Evolutionary conservation across 176 grass and related monocot species (phyloP).

Genomic region (Juncus inflexus): DNA sequence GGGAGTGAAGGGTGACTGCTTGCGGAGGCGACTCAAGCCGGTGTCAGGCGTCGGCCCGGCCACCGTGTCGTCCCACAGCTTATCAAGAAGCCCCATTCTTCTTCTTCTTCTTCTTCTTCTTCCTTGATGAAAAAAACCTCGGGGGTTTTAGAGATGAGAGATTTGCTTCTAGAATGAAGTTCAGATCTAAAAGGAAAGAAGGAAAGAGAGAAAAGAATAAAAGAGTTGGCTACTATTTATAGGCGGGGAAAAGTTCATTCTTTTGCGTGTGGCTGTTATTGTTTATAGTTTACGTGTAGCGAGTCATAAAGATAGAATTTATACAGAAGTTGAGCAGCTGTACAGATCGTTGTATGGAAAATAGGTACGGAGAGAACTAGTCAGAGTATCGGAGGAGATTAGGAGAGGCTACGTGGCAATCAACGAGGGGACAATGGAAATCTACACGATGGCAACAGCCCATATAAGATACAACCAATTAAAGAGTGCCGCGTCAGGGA

Average conservation of each 20-base stretch:
- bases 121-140: too few relatives aligned
- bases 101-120: conserved; percentile 20
- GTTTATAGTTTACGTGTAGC: conserved; percentile 5
- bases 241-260: background rate
- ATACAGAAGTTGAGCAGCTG: background rate
- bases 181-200: conserved; percentile 10
- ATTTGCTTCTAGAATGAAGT: conserved; percentile 24
- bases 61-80: conserved; percentile 94
- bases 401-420: conserved; percentile 12
- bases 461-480: too few relatives aligned
- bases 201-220: background rate
- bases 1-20: conserved; percentile 44
- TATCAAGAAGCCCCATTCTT: conserved; percentile 78
- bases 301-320: background rate
- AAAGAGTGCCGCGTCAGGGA: too few relatives aligned
- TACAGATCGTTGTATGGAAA: background rate
- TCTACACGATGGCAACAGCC: too few relatives aligned
- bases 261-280: background rate
- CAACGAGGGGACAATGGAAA: background rate
- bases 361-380: background rate
- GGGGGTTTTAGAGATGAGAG: background rate
- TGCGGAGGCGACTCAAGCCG: conserved; percentile 83
- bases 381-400: background rate
- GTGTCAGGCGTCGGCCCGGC: conserved; percentile 82
- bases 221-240: conserved; percentile 39